phyloP scores from a whole-genome alignment of 2,329 filamentous ascomycete species.

The Fusarium guadeloupense region DNA sequence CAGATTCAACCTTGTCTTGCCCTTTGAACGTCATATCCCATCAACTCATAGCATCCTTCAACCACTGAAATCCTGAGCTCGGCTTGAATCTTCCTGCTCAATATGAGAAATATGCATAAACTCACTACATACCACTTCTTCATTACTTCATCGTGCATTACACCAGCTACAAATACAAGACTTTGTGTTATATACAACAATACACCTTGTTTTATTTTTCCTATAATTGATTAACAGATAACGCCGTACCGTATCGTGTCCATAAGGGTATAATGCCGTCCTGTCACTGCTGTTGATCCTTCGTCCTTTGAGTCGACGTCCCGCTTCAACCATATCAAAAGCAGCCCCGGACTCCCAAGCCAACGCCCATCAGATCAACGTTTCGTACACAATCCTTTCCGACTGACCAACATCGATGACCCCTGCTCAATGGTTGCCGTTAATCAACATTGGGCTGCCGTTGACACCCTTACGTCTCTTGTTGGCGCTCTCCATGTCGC shows the following conservation, averaged over 20 bases:
- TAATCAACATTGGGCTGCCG: slow-evolving; percentile 25
- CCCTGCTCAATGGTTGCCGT: slow-evolving; percentile 15
- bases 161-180: background rate
- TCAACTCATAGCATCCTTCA: too few relatives aligned
- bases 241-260: slow-evolving; percentile 28
- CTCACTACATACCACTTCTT: background rate
- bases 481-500: slow-evolving; percentile 13
- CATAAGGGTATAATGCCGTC: slow-evolving; percentile 31
- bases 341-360: background rate
- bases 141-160: background rate
- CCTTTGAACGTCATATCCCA: too few relatives aligned
- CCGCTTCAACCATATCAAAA: slow-evolving; percentile 10
- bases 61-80: too few relatives aligned
- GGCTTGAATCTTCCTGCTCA: too few relatives aligned
- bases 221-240: background rate
- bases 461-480: slow-evolving; percentile 40
- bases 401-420: background rate
- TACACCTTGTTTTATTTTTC: background rate
- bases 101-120: background rate
- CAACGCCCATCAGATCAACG: slow-evolving; percentile 4
- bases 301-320: background rate
- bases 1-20: too few relatives aligned
- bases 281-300: background rate
- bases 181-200: background rate
- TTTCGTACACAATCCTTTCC: background rate